A percentile compares a stretch with the other conserved stretches of the same genome.
Conservation (phyloP, 2,329 filamentous ascomycete genomes). For the Apiospora aurea region DNA sequence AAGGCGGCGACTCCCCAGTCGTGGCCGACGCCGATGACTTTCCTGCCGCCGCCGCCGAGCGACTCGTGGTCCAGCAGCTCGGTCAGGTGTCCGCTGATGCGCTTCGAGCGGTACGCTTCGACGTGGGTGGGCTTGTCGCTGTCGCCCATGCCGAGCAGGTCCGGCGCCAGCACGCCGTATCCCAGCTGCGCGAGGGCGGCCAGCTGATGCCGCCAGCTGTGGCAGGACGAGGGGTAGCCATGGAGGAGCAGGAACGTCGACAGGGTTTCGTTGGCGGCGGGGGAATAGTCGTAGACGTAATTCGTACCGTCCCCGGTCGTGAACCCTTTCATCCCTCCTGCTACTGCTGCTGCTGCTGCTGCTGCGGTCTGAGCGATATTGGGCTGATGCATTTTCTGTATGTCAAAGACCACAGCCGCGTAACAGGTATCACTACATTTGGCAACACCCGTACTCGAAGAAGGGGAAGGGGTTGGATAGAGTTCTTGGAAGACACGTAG, state of each 20-base stretch:
- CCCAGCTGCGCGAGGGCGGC: slow-evolving; percentile 42
- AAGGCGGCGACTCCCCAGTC: slow-evolving; percentile 35
- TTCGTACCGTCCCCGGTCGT: slow-evolving; percentile 28
- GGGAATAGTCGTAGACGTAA: slow-evolving; percentile 30
- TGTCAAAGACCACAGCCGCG: neutral
- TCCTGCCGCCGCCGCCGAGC: slow-evolving; percentile 1
- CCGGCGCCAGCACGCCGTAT: slow-evolving; percentile 51
- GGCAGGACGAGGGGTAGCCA: slow-evolving; percentile 31
- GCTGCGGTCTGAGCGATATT: neutral
- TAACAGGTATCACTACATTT: neutral
- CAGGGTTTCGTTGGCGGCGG: slow-evolving; percentile 25
- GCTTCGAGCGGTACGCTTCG: slow-evolving; percentile 39
- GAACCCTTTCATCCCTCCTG: neutral
- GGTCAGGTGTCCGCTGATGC: slow-evolving; percentile 43
- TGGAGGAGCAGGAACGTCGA: slow-evolving; percentile 34
- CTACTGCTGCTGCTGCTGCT: neutral
- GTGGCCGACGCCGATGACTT: slow-evolving; percentile 41
- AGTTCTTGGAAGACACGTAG: neutral
- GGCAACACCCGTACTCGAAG: neutral
- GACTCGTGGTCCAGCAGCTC: slow-evolving; percentile 42
- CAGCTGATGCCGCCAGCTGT: slow-evolving; percentile 39
- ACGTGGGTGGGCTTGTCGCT: slow-evolving; percentile 40
- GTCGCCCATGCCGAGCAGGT: slow-evolving; percentile 50
- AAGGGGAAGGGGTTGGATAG: neutral
- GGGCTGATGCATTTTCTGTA: neutral